Conservation (phyloP, 257 asterid species). For the Striga asiatica region DNA sequence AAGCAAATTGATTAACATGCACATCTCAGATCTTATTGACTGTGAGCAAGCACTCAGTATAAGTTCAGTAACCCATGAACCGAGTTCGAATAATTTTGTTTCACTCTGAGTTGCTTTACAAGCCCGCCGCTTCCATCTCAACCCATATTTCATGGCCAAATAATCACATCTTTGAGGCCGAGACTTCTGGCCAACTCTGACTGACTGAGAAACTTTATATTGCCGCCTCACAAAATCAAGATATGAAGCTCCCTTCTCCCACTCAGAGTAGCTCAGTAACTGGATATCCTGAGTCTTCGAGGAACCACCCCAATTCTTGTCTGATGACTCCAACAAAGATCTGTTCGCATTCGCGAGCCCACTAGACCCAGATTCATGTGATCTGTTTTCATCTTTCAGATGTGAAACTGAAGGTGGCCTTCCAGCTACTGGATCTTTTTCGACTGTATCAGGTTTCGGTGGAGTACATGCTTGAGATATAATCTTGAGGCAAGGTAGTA, state of each 20-base stretch:
- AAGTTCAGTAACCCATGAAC: constrained; percentile 98
- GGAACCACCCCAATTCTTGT: constrained; percentile 73
- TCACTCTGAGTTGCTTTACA: constrained; percentile 56
- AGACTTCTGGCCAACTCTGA: constrained; percentile 67
- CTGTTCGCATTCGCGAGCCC: constrained; percentile 39
- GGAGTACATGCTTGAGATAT: constrained; percentile 94
- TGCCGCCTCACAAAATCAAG: constrained; percentile 99
- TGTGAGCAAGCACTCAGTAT: constrained; percentile 96
- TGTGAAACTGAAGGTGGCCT: constrained; percentile 48
- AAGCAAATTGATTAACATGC: constrained; percentile 83
- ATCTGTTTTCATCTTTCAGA: constrained; percentile 49
- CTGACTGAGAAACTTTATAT: constrained; percentile 72
- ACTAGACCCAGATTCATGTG: constrained; percentile 47
- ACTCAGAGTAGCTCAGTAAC: constrained; percentile 82
- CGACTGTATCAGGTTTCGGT: constrained; percentile 82
- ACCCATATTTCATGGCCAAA: constrained; percentile 82
- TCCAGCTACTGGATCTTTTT: constrained; percentile 62
- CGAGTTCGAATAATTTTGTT: constrained; percentile 78
- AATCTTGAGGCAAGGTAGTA: constrained; percentile 91
- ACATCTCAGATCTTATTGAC: constrained; percentile 96
- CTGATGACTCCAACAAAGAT: constrained; percentile 37
- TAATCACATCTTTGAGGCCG: constrained; percentile 72
- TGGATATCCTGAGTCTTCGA: constrained; percentile 76
- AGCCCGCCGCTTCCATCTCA: constrained; percentile 88
- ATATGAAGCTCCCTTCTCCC: constrained; percentile 98